These are phyloP conservation scores for Fusarium duplospermum DNA, from an alignment of 2,329 filamentous ascomycete species.

Conservation along the genomic window DNA sequence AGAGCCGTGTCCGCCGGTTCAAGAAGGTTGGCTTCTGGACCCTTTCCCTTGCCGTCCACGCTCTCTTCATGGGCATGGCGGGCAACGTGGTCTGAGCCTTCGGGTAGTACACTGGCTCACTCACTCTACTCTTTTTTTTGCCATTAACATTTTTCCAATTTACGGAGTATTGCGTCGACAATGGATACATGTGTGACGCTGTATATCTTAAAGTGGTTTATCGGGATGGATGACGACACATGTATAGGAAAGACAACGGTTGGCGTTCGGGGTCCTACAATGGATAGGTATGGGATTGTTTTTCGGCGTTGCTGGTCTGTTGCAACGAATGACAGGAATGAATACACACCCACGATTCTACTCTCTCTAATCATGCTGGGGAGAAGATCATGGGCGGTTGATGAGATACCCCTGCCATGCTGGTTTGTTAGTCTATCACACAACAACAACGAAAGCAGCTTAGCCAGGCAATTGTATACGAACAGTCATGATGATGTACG, in stretches of 20 bases:
- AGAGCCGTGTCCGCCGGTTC: constrained; percentile 85
- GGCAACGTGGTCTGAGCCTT: constrained; percentile 73
- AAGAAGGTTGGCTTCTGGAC: constrained; percentile 99
- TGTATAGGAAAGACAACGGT: constrained; percentile 29
- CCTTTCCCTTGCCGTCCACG: constrained; percentile 89
- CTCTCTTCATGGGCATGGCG: constrained; percentile 93
- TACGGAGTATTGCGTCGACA: constrained; percentile 10
- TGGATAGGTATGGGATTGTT: constrained; percentile 1
- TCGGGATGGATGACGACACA: constrained; percentile 7
- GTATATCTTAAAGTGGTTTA: constrained; percentile 22
- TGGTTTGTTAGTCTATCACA: constrained; percentile 14
- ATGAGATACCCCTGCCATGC: constrained; percentile 37
- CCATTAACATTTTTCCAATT: constrained; percentile 1
- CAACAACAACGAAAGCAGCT: constrained; percentile 9
- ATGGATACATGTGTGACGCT: constrained; percentile 20
- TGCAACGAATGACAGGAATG: constrained; percentile 13
- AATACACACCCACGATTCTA: constrained; percentile 8
- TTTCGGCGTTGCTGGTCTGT: constrained; percentile 24
- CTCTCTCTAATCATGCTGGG: constrained; percentile 17
- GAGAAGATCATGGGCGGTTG: constrained; percentile 11
- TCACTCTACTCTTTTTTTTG: constrained; percentile 25
- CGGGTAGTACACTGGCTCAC: not conserved
- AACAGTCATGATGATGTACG: constrained; percentile 26
- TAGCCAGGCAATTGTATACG: constrained; percentile 16
- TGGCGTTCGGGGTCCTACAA: constrained; percentile 33